Evolutionary conservation across 2,329 filamentous ascomycete species (phyloP), one percentile per base, ranked within the genome.

Genomic region (Decorospora gaudefroyi): DNA sequence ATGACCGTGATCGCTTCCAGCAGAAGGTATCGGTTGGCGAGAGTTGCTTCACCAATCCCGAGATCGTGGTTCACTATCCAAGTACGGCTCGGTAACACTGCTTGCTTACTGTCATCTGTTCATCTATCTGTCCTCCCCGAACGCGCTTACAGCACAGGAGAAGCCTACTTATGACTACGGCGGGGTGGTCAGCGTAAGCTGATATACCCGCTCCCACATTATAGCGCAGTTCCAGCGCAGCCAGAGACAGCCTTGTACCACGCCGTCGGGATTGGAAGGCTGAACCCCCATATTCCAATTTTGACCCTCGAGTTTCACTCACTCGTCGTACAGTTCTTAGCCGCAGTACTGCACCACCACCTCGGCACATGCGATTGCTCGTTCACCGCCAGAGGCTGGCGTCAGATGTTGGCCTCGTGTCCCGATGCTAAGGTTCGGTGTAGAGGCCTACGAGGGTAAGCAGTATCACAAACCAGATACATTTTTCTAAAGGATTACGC

Each of bases 71-170:
- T 51, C 29, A 37, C 45, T 29, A 33, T 50, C 53, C 52, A 38
- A 33, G 38, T 49, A 45, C 57, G 50, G 42, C 37, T 53, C 41
- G 46, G 62, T 64, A 51, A 48, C 57, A 66, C 58, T 46, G 51
- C 59, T 26, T 56, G 58, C 59, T 64, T 42, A 67, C 52, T 51
- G 58, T 67, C 62, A 67, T 61, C 57, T 62, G 46, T 47, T 54
- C 42, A 51, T 55, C 26, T 53, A 44, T 48, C 48, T 34, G 51
- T 53, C 28, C 35, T 51, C 46, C 46, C 28, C 35, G 38, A 21
- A 25, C 27, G 29, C 39, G 40, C 55, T 42, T 54, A 56, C 52
- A 46, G 45, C 49, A 53, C 36, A 49, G 28, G 29, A 44, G 25
- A 16, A 43, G 15, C 46, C 35, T 37, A 28, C n/a, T 41, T 31